These are phyloP conservation scores for Hericium rajendrae DNA, from an alignment of 768 basidiomycete species.

Conservation along the genomic window DNA sequence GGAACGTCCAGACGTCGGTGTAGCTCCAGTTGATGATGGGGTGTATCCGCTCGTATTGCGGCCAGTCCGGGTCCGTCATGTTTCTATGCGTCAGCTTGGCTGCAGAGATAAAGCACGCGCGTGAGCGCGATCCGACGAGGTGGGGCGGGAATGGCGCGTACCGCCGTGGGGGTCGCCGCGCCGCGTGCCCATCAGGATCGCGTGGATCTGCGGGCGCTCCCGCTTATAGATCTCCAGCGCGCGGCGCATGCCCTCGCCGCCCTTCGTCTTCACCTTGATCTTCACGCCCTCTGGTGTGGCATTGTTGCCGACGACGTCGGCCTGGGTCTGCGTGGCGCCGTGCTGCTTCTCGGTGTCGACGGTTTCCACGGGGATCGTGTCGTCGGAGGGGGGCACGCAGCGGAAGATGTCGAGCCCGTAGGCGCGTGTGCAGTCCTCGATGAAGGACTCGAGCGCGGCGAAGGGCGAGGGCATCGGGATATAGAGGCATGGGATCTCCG, in stretches of 20 bases:
- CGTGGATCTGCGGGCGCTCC: conserved; percentile 55
- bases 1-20: conserved; percentile 79
- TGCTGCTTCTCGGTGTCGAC: conserved; percentile 26
- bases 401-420: conserved; percentile 77
- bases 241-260: conserved; percentile 65
- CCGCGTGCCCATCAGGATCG: conserved; percentile 84
- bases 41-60: conserved; percentile 80
- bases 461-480: conserved; percentile 90
- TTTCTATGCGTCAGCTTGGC: conserved; percentile 63
- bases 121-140: neutral
- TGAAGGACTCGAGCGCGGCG: conserved; percentile 73
- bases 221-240: conserved; percentile 69
- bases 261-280: conserved; percentile 29
- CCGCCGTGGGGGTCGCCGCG: conserved; percentile 91
- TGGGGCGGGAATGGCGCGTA: conserved; percentile 27
- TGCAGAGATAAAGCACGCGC: conserved; percentile 21
- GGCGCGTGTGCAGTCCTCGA: conserved; percentile 42
- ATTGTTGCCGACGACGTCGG: conserved; percentile 12
- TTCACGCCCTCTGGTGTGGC: conserved; percentile 16
- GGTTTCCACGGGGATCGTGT: conserved; percentile 36
- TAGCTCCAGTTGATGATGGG: conserved; percentile 97
- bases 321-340: conserved; percentile 5
- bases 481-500: conserved; percentile 63
- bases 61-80: conserved; percentile 88
- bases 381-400: conserved; percentile 25